These are phyloP conservation scores for Zygoascus flipseniorum DNA, from an alignment of 805 yeast species.

Conservation along the genomic window DNA sequence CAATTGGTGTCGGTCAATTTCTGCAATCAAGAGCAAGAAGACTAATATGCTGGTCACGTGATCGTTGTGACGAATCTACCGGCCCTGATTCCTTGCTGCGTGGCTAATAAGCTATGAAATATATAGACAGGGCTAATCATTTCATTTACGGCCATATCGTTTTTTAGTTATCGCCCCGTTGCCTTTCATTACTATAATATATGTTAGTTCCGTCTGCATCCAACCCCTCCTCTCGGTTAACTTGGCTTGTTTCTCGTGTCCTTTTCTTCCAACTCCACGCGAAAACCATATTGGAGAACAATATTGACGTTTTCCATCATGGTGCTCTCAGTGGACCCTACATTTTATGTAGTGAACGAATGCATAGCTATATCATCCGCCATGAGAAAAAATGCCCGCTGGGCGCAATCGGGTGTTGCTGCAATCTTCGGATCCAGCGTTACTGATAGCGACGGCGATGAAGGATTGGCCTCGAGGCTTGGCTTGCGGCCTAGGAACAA, in stretches of 20 bases:
- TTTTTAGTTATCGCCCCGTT: too few species aligned
- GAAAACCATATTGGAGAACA: background rate
- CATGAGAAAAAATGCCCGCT: conserved; percentile 78
- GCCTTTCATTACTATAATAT: too few species aligned
- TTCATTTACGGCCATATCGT: too few species aligned
- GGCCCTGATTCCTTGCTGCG: too few species aligned
- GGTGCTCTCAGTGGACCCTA: conserved; percentile 52
- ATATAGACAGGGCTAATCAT: too few species aligned
- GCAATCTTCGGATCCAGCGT: conserved; percentile 57
- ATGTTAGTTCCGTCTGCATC: too few species aligned
- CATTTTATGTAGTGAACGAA: conserved; percentile 79
- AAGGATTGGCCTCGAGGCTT: conserved; percentile 29
- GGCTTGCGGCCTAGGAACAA: conserved; percentile 20
- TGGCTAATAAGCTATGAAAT: too few species aligned
- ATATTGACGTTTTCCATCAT: background rate
- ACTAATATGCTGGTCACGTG: too few species aligned
- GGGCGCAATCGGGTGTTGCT: conserved; percentile 73
- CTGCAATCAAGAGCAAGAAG: too few species aligned
- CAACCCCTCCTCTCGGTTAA: background rate
- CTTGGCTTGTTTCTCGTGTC: background rate
- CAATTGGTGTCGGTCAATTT: too few species aligned
- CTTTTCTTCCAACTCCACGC: background rate
- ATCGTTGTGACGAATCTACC: too few species aligned
- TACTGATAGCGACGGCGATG: conserved; percentile 34
- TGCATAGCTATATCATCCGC: conserved; percentile 80